Evolutionary conservation across 176 grass and related monocot species (phyloP), one percentile per base, ranked within the genome.

Genomic region (Poa annua): DNA sequence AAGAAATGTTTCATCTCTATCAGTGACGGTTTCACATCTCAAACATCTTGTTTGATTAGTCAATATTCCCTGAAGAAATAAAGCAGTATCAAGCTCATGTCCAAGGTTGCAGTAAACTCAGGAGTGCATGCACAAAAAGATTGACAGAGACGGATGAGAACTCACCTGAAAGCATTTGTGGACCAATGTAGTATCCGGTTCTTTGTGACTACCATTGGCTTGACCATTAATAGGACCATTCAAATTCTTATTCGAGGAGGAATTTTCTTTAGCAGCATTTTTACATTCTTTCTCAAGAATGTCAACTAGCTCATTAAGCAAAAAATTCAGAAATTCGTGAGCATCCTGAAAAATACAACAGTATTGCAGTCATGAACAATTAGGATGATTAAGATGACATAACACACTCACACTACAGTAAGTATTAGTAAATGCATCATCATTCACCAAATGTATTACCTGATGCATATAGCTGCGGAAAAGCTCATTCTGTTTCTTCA

Each of bases 401-500:
- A 55, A 29, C 2, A 4, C 20, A 0, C 33, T 64, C 34, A 64
- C 44, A 8, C 7, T 60, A 84, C 8, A 72, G 42, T 36, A 84
- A 16, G 65, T 55, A 39, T 66, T 25, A 35, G 25, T 22, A 77
- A 50, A 82, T 12, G 9, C 25, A 36, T 50, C 19, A 78, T 54
- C 10, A 75, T 24, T 81, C 55, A 50, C 3, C 6, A 63, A 67
- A 83, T 83, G 39, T 22, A 83, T 89, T 69, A 98, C 96, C 90
- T 98, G 96, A 75, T 98, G 96, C 96, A 98, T 98, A 88, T 95
- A 95, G 81, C 92, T 95, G 83, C 89, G 87, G 77, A 98, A 98
- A 91, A 95, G 88, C 35, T 98, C 96, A 90, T 98, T 98, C 54
- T 98, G 88, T 75, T 98, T 98, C 89, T 94, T 98, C 41, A 98